These are phyloP conservation scores for Picochlorum sp. DNA, from an alignment of 139 green algal species.

Conservation along the genomic window DNA sequence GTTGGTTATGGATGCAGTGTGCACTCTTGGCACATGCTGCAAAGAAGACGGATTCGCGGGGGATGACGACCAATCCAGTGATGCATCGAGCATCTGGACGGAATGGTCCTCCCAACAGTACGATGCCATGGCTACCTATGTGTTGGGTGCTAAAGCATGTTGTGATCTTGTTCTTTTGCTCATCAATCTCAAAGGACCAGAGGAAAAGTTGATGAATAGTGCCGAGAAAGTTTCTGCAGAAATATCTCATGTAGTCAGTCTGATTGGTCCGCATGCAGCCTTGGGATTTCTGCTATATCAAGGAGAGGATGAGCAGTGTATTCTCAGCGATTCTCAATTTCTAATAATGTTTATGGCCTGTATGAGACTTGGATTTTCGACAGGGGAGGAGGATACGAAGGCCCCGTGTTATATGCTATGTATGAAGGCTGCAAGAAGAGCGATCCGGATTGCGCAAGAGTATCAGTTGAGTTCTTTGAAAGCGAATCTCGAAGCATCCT, in stretches of 20 bases:
- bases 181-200: no score
- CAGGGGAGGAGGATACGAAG: not conserved
- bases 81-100: no score
- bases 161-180: no score
- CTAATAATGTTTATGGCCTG: not conserved
- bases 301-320: not conserved
- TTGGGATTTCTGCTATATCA: not conserved
- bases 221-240: not conserved
- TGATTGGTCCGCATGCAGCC: not conserved
- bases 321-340: no score
- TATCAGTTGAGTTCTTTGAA: not conserved
- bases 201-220: not conserved
- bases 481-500: not conserved
- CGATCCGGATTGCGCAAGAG: not conserved
- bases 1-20: no score
- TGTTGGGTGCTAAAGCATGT: no score
- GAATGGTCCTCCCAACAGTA: no score
- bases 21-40: no score
- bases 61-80: no score
- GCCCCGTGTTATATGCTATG: not conserved
- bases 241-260: not conserved
- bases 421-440: not conserved
- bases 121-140: no score
- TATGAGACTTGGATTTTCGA: not conserved
- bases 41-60: no score